Conservation (phyloP, 2,329 filamentous ascomycete species). For the Paecilomyces fulvus region DNA sequence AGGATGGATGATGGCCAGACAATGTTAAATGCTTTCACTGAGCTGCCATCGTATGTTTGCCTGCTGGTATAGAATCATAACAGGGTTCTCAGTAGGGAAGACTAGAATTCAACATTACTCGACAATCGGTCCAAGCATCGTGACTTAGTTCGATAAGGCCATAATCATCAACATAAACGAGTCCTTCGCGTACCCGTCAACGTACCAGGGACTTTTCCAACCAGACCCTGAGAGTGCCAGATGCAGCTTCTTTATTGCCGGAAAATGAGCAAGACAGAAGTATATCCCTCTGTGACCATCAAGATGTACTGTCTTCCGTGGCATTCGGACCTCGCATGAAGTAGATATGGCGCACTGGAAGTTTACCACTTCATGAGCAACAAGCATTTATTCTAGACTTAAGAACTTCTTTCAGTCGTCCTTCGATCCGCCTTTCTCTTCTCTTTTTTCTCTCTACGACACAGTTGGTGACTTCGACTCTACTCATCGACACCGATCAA, state of each 20-base stretch:
- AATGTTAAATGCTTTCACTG: not conserved
- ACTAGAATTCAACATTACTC: not conserved
- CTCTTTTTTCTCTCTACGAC: not conserved
- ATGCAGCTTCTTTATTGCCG: not conserved
- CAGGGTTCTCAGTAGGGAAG: not conserved
- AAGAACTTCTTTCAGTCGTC: not conserved
- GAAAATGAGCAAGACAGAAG: not conserved
- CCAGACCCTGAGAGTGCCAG: not conserved
- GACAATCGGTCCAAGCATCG: not conserved
- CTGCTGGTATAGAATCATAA: not conserved
- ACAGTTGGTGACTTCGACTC: not conserved
- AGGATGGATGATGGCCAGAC: not conserved
- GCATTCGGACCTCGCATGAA: not conserved
- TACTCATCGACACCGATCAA: not conserved
- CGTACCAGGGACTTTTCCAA: not conserved
- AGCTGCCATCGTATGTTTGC: not conserved
- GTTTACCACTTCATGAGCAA: not conserved
- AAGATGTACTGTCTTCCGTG: not conserved
- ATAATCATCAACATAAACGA: not conserved
- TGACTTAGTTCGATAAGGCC: not conserved
- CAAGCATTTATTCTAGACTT: not conserved
- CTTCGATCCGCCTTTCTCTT: not conserved
- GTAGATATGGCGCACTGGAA: not conserved
- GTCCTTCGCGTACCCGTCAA: not conserved
- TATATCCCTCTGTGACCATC: not conserved